Percentiles rank a stretch among this genome's conserved stretches.
Evolutionary conservation across 2,329 filamentous ascomycete genomes (phyloP).

Genomic region (Botrytis aclada): DNA sequence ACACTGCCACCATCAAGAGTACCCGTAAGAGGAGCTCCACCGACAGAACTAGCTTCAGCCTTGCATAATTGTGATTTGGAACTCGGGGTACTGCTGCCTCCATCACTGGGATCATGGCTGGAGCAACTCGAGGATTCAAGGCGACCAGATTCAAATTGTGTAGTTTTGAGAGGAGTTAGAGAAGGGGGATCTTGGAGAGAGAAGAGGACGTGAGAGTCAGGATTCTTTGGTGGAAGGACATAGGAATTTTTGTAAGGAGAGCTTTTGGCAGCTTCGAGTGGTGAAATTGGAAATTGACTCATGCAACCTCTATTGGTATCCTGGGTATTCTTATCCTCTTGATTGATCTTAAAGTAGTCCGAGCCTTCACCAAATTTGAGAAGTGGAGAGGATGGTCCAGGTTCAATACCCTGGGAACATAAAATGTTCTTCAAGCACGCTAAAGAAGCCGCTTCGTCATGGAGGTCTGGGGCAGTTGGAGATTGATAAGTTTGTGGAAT

Average conservation of each 20-base stretch:
- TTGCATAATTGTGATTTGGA: not conserved
- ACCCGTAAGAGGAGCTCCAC: not conserved
- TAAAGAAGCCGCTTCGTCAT: not conserved
- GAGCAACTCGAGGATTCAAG: not conserved
- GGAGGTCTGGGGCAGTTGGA: not conserved
- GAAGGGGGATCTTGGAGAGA: constrained; percentile 3
- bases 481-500: not conserved
- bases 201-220: not conserved
- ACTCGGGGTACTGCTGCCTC: too few species aligned
- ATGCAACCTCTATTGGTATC: not conserved
- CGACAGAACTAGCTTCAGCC: not conserved
- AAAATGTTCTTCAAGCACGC: not conserved
- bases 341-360: not conserved
- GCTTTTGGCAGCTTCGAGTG: not conserved
- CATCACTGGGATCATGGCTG: not conserved
- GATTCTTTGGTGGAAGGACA: not conserved
- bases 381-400: not conserved
- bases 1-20: not conserved
- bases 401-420: not conserved
- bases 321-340: not conserved
- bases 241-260: not conserved
- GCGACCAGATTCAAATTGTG: not conserved
- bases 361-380: not conserved
- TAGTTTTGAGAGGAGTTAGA: not conserved
- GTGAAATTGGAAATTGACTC: not conserved